Percentiles rank a stretch among this genome's conserved stretches.
Conservation (phyloP, 176 grass and related monocot species). For the Puya raimondii region DNA sequence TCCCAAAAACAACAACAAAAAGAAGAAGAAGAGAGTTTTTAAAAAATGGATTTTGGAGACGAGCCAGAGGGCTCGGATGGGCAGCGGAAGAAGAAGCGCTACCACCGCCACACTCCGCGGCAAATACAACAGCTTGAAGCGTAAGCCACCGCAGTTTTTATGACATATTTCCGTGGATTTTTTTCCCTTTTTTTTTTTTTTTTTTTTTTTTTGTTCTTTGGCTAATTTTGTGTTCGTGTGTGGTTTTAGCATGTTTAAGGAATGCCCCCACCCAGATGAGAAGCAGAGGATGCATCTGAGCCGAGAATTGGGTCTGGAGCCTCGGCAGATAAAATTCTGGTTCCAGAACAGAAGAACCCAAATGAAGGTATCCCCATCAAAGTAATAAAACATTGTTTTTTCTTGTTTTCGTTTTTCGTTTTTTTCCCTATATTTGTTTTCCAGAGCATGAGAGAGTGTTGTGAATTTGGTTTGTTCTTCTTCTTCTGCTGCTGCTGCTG, state of each 20-base stretch:
- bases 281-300: slow-evolving; percentile 53
- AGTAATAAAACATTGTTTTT: neutral
- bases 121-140: slow-evolving; percentile 91
- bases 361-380: slow-evolving; percentile 46
- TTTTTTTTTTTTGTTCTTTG: neutral
- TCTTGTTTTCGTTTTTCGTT: neutral
- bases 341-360: slow-evolving; percentile 87
- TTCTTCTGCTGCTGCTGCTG: too few species aligned
- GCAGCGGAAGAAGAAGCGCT: slow-evolving; percentile 65
- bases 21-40: too few species aligned
- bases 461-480: too few species aligned
- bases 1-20: too few species aligned
- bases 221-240: neutral
- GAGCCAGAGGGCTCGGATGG: neutral
- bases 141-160: slow-evolving; percentile 26
- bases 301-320: slow-evolving; percentile 43
- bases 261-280: slow-evolving; percentile 67
- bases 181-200: neutral
- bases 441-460: neutral
- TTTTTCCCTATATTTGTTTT: neutral
- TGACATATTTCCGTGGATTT: neutral
- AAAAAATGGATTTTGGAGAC: neutral
- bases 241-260: slow-evolving; percentile 51
- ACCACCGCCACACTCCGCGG: slow-evolving; percentile 77
- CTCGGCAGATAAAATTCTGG: slow-evolving; percentile 94